Evolutionary conservation across 139 green algal genomes (phyloP).

Genomic region (Nannochloris sp.): DNA sequence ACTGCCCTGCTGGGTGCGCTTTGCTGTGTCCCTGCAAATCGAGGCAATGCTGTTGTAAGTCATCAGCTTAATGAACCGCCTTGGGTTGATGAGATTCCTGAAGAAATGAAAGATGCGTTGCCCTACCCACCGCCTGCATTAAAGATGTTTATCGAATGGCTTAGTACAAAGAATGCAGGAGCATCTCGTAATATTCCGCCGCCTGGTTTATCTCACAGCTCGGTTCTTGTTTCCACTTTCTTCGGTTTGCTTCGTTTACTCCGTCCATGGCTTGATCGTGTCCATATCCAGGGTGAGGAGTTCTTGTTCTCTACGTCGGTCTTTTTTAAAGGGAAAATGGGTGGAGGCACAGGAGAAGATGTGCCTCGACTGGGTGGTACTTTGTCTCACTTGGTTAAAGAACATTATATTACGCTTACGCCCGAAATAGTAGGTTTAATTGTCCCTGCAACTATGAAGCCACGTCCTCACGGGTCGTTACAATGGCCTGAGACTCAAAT

Average conservation of each 20-base stretch:
- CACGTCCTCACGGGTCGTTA: not conserved
- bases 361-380: conserved; percentile 15
- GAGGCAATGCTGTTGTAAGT: too few species aligned
- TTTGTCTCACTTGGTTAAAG: conserved; percentile 20
- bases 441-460: not conserved
- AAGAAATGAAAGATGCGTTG: not conserved
- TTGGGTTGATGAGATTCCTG: too few species aligned
- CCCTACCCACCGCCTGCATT: conserved; percentile 20
- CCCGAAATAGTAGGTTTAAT: not conserved
- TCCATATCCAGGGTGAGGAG: not conserved
- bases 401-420: conserved; percentile 11
- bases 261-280: conserved; percentile 22
- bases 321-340: conserved; percentile 9
- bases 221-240: conserved; percentile 63
- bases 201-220: conserved; percentile 65
- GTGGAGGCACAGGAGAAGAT: conserved; percentile 1
- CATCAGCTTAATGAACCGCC: too few species aligned
- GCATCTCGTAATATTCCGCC: conserved; percentile 59
- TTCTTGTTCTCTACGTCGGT: not conserved
- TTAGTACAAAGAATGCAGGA: conserved; percentile 64
- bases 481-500: not conserved
- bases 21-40: too few species aligned
- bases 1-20: conserved; percentile 2
- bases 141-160: conserved; percentile 42
- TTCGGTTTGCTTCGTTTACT: conserved; percentile 67